Evolutionary conservation across 1,284 basidiomycete genomes (phyloP).

Genomic region (Takashimella tepidaria): DNA sequence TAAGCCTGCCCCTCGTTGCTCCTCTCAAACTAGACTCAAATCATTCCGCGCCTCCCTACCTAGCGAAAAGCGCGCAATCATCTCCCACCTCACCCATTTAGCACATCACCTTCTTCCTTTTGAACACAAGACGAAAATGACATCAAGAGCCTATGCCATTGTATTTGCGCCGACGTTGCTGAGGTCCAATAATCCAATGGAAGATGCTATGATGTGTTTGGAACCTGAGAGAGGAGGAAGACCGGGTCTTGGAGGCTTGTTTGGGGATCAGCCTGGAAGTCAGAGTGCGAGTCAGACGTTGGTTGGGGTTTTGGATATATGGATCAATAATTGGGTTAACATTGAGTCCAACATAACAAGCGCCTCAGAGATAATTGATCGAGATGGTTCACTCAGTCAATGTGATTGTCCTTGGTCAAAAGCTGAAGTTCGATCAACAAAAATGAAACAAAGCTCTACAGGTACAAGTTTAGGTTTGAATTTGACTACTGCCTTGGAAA

Average conservation of each 20-base stretch:
- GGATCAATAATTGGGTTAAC: slow-evolving; percentile 19
- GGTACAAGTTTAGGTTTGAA: no score
- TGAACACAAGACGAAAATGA: slow-evolving; percentile 31
- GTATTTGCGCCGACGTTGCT: slow-evolving; percentile 37
- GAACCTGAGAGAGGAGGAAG: slow-evolving; percentile 22
- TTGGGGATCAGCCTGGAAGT: slow-evolving; percentile 11
- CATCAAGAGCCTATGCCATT: slow-evolving; percentile 26
- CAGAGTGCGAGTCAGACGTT: slow-evolving; percentile 17
- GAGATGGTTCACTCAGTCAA: no score
- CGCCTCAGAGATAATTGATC: no score
- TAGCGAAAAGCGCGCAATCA: slow-evolving; percentile 4
- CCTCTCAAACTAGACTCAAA: slow-evolving; percentile 12
- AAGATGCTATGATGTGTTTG: slow-evolving; percentile 35
- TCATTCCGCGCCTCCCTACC: slow-evolving; percentile 20
- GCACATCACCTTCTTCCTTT: slow-evolving; percentile 22
- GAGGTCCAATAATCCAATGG: slow-evolving; percentile 26
- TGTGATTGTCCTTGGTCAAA: neutral
- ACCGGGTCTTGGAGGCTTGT: slow-evolving; percentile 16
- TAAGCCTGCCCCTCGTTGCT: neutral
- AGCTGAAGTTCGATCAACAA: neutral
- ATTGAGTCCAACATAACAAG: no score
- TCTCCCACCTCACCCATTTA: slow-evolving; percentile 18
- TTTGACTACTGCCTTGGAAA: no score
- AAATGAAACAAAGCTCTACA: no score
- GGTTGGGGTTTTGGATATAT: slow-evolving; percentile 34